Conservation (phyloP, 2,329 filamentous ascomycete genomes). For the Tolypocladium ophioglossoides region DNA sequence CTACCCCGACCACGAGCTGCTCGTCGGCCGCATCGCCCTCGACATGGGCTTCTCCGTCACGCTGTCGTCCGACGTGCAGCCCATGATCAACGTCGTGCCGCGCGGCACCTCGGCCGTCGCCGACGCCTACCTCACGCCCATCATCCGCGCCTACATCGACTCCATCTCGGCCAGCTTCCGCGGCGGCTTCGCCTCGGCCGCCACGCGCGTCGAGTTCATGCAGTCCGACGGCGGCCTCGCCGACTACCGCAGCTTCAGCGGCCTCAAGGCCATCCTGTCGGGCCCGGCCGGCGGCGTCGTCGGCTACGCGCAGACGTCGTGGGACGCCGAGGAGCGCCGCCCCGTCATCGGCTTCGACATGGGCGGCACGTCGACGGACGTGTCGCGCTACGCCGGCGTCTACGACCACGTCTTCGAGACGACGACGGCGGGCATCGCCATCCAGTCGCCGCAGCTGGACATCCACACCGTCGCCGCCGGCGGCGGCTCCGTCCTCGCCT, state of each 20-base stretch:
- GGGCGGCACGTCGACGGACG: slow-evolving; percentile 63
- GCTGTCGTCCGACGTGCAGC: slow-evolving; percentile 24
- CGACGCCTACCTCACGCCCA: slow-evolving; percentile 32
- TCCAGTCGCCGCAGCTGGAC: slow-evolving; percentile 69
- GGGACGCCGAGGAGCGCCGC: slow-evolving; percentile 53
- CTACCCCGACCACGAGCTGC: slow-evolving; percentile 44
- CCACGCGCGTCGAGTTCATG: slow-evolving; percentile 60
- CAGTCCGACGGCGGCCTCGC: slow-evolving; percentile 45
- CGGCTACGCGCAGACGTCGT: slow-evolving; percentile 64
- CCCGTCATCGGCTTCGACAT: slow-evolving; percentile 71
- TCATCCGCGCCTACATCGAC: slow-evolving; percentile 23
- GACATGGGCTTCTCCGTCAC: slow-evolving; percentile 32
- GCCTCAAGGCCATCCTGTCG: slow-evolving; percentile 58
- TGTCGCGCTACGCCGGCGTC: slow-evolving; percentile 50
- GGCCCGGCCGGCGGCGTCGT: slow-evolving; percentile 72
- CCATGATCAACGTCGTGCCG: slow-evolving; percentile 34
- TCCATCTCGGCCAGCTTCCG: slow-evolving; percentile 25
- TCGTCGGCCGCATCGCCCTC: slow-evolving; percentile 22
- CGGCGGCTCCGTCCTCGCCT: slow-evolving; percentile 60
- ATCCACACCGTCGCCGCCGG: slow-evolving; percentile 75
- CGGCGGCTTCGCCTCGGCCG: slow-evolving; percentile 18
- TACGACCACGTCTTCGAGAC: slow-evolving; percentile 53
- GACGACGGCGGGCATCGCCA: slow-evolving; percentile 66
- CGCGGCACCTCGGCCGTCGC: slow-evolving; percentile 31
- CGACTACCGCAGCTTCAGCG: slow-evolving; percentile 54